Base-by-base conservation (phyloP, 129 eudicot species). In the Heracleum sosnowskyi region DNA sequence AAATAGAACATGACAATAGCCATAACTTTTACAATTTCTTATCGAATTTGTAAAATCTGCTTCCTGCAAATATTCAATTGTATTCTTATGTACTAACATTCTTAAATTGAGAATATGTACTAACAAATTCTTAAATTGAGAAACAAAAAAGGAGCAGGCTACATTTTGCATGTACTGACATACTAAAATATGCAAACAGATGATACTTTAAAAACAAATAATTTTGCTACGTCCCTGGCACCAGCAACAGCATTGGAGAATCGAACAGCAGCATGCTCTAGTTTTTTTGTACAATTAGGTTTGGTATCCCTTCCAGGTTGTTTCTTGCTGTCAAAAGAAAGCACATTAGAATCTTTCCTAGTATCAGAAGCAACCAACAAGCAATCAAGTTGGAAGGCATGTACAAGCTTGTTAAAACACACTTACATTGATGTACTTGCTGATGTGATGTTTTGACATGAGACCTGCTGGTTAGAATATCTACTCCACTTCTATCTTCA, bases 181-280 rank as follows among this genome's bases (percentile, higher is more conserved):
- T 49, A 16, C 3, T 16, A 17, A 49, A 24, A 49, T 16, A 49
- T 49, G 17, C 24, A 69, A 4, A 20, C 11, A 36, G 40, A 36
- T 1, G 45, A 69, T 69, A 69, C 0, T 34, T 36, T 18, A 49
- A 16, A 41, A 7, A 2, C 22, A 13, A 3, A 16, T 3, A 49
- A 49, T 3, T 15, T 55, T 57, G 33, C 66, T 57, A 95, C 99
- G 92, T 95, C 99, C 79, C 97, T 97, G 77, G 97, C 96, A 78
- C 97, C 94, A 86, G 92, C 99, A 34, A 92, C 79, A 74, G 96
- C 99, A 45, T 90, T 97, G 81, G 96, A 92, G 80, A 95, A 95
- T 78, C 97, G 99, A 77, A 90, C 85, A 31, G 91, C 92, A 86
- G 91, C 80, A 78, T 83, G 80, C 40, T 91, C 90, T 73, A 76